Evolutionary conservation across 179 eudicot genomes (phyloP).

Genomic region (Sideroxylon spinosum): DNA sequence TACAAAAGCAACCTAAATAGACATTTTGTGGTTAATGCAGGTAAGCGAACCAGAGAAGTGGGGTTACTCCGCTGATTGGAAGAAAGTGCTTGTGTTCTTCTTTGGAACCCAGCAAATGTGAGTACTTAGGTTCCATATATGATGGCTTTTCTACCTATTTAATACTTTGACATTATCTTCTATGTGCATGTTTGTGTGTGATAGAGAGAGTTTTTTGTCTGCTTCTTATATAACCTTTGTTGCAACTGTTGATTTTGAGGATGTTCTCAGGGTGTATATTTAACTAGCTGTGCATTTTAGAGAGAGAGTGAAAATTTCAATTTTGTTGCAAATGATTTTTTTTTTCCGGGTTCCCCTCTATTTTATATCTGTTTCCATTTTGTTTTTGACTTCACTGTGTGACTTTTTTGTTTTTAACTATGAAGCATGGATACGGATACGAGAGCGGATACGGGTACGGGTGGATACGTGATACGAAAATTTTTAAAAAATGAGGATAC

Average conservation of each 20-base stretch:
- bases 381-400: too few species aligned
- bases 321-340: too few species aligned
- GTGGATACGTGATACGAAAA: too few species aligned
- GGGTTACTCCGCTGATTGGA: constrained; percentile 70
- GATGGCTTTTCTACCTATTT: background rate
- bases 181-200: background rate
- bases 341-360: too few species aligned
- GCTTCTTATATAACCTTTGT: background rate
- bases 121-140: constrained; percentile 30
- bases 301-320: too few species aligned
- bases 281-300: too few species aligned
- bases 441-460: too few species aligned
- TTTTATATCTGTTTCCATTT: too few species aligned
- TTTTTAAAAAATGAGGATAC: too few species aligned
- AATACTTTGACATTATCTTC: background rate
- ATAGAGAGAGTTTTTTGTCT: background rate
- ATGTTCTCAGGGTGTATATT: background rate
- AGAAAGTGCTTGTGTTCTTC: constrained; percentile 82
- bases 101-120: constrained; percentile 94
- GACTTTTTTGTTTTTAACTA: too few species aligned
- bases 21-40: constrained; percentile 40
- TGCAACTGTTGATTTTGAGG: background rate
- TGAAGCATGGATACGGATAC: too few species aligned
- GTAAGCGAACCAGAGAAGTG: constrained; percentile 93
- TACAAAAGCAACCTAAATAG: too few species aligned